Evolutionary conservation across 345 rosid species (phyloP).

Genomic region (Gossypium turneri): DNA sequence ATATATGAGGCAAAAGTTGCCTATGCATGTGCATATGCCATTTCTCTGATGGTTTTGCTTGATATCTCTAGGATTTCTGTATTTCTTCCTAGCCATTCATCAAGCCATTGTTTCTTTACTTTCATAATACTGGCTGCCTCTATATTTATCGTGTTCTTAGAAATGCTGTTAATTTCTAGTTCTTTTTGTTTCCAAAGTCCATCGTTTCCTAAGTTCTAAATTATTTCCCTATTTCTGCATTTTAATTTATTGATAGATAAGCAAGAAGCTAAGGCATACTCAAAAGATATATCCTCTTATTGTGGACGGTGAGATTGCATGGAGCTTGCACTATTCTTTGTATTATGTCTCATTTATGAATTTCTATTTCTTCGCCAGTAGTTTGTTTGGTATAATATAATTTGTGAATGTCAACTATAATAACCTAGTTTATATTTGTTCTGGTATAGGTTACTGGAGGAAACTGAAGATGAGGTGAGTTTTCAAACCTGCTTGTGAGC

Average conservation of each 20-base stretch:
- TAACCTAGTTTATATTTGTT: constrained; percentile 19
- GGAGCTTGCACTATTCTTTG: constrained; percentile 4
- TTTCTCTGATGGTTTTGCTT: neutral
- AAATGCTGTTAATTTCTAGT: neutral
- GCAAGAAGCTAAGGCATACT: constrained; percentile 83
- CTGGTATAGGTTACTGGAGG: constrained; percentile 70
- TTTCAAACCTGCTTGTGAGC: neutral
- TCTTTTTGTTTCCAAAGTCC: neutral
- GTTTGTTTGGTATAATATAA: neutral
- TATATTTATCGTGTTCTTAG: constrained; percentile 15
- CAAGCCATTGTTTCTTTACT: neutral
- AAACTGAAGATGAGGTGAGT: constrained; percentile 87
- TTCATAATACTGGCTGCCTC: constrained; percentile 10
- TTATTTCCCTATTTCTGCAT: constrained; percentile 1
- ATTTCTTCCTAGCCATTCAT: neutral
- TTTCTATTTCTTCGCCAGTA: neutral
- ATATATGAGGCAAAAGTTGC: neutral
- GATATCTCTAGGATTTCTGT: neutral
- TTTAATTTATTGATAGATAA: constrained; percentile 48
- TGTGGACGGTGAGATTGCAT: constrained; percentile 73
- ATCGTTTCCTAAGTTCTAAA: neutral
- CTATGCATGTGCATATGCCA: neutral
- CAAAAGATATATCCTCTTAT: constrained; percentile 82
- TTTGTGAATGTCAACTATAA: neutral
- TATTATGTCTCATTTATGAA: neutral